Percentiles rank a stretch among this genome's conserved stretches.
Evolutionary conservation across 495 filamentous ascomycete genomes (phyloP).

Genomic region (Penicillium mononematosum): DNA sequence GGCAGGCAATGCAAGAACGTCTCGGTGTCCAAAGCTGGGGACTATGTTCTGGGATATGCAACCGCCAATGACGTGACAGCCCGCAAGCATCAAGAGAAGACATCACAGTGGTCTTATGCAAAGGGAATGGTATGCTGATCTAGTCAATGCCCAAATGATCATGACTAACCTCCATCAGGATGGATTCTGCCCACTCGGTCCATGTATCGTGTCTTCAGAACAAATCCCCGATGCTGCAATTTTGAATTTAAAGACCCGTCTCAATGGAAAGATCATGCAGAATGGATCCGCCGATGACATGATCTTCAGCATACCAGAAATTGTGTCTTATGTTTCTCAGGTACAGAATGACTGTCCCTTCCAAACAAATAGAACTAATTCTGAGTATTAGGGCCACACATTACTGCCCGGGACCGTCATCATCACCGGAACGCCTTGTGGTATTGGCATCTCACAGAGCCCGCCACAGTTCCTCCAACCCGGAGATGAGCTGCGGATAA

Average conservation of each 20-base stretch:
- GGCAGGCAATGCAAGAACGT: conserved; percentile 62
- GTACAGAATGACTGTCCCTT: conserved; percentile 20
- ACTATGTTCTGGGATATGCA: conserved; percentile 67
- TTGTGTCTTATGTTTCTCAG: conserved; percentile 63
- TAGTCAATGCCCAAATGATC: not conserved
- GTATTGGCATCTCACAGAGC: conserved; percentile 19
- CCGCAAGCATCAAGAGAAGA: conserved; percentile 67
- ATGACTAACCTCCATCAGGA: conserved; percentile 10
- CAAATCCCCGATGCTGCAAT: conserved; percentile 16
- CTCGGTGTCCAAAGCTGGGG: conserved; percentile 55
- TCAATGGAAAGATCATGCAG: conserved; percentile 67
- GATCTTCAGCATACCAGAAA: conserved; percentile 67
- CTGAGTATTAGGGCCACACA: conserved; percentile 12
- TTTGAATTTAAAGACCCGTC: conserved; percentile 53
- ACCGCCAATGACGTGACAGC: conserved; percentile 72
- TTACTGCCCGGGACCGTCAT: conserved; percentile 15
- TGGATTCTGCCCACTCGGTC: conserved; percentile 26
- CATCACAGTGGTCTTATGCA: conserved; percentile 68
- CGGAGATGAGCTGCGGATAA: conserved; percentile 13
- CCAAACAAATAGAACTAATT: not conserved
- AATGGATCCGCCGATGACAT: conserved; percentile 54
- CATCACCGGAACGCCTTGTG: conserved; percentile 22
- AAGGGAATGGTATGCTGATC: conserved; percentile 56
- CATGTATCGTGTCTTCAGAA: conserved; percentile 31
- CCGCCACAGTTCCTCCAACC: conserved; percentile 17